Evolutionary conservation across 1,139 yeast genomes (phyloP).

Genomic region (Suhomyces ambrosiae): DNA sequence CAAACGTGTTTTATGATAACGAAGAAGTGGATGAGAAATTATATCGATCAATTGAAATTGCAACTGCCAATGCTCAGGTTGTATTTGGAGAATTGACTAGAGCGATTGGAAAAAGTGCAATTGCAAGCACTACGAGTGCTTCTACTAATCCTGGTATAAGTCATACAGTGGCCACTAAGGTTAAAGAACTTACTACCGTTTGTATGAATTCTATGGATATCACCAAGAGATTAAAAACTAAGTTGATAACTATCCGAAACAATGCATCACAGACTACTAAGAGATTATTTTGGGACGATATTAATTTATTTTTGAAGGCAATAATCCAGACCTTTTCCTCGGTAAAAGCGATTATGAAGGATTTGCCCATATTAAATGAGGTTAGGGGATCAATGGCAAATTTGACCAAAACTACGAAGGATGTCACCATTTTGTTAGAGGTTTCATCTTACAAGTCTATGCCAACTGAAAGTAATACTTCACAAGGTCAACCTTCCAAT

Average conservation of each 20-base stretch:
- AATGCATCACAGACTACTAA: constrained; percentile 59
- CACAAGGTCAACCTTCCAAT: constrained; percentile 15
- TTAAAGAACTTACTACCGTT: constrained; percentile 76
- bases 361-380: constrained; percentile 76
- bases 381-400: constrained; percentile 79
- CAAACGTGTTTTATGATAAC: constrained; percentile 27
- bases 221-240: constrained; percentile 64
- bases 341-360: constrained; percentile 80
- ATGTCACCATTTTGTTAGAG: constrained; percentile 80
- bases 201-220: constrained; percentile 81
- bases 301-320: constrained; percentile 78
- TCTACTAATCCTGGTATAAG: constrained; percentile 26
- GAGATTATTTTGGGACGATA: constrained; percentile 80
- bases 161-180: constrained; percentile 57
- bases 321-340: constrained; percentile 81
- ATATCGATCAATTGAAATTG: constrained; percentile 70
- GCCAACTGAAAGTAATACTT: constrained; percentile 19
- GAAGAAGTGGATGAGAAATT: constrained; percentile 75
- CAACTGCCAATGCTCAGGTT: constrained; percentile 75
- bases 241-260: constrained; percentile 54
- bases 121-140: constrained; percentile 43
- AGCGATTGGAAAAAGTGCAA: constrained; percentile 74
- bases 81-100: constrained; percentile 79
- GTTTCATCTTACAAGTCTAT: constrained; percentile 45
- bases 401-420: constrained; percentile 85